Evolutionary conservation across 2,329 filamentous ascomycete species (phyloP).

Genomic region (Lachnellula subtilissima): DNA sequence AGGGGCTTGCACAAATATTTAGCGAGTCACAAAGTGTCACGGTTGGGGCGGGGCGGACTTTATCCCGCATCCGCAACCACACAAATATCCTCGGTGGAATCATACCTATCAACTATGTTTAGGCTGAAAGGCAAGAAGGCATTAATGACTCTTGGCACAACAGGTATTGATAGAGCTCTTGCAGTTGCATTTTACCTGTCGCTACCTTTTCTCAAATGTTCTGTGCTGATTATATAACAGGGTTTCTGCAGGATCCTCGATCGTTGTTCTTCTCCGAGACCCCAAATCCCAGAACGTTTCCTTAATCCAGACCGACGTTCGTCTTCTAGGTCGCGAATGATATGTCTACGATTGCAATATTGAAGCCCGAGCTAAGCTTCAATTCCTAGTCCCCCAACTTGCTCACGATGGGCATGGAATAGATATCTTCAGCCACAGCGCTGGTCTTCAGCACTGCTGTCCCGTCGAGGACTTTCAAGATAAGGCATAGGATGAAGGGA

Average conservation of each 20-base stretch:
- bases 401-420: constrained; percentile 36
- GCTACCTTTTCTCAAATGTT: not conserved
- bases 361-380: constrained; percentile 2
- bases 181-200: constrained; percentile 23
- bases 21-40: not conserved
- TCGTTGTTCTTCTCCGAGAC: constrained; percentile 17
- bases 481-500: constrained; percentile 32
- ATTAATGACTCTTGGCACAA: constrained; percentile 74
- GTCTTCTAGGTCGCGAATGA: constrained; percentile 4
- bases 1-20: not conserved
- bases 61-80: not conserved
- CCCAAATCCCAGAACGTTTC: constrained; percentile 9
- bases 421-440: constrained; percentile 40
- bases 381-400: constrained; percentile 30
- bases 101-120: constrained; percentile 55
- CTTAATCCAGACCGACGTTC: constrained; percentile 6
- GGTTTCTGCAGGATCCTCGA: constrained; percentile 36
- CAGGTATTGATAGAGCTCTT: constrained; percentile 60
- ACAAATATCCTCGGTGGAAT: constrained; percentile 51
- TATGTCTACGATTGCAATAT: constrained; percentile 11
- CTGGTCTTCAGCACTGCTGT: constrained; percentile 31
- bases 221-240: not conserved
- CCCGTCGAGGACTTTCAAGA: constrained; percentile 33
- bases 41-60: no score
- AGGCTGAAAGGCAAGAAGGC: constrained; percentile 77